A percentile compares a stretch with the other conserved stretches of the same genome.
Conservation (phyloP, 1,139 yeast genomes). For the Kodamaea anthophila region DNA sequence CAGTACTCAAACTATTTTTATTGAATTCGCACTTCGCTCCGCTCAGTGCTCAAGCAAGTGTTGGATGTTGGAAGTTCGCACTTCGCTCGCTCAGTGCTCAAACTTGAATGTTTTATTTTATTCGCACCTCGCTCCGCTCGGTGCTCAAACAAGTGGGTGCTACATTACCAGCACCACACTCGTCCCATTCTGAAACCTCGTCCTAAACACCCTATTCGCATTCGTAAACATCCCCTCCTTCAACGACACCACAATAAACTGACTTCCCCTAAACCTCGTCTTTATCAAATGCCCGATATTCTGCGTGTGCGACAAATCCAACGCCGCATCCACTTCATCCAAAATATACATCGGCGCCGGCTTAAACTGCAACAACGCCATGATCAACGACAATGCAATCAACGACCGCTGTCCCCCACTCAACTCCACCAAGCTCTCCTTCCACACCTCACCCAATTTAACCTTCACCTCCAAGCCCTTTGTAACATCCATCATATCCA, state of each 20-base stretch:
- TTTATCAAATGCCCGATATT: conserved; percentile 95
- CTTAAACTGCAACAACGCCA: conserved; percentile 87
- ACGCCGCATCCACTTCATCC: conserved; percentile 97
- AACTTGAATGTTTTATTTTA: too few species aligned
- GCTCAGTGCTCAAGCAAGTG: too few species aligned
- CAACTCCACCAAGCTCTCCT: conserved; percentile 87
- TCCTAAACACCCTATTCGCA: conserved; percentile 89
- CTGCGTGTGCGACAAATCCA: conserved; percentile 94
- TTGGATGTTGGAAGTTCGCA: too few species aligned
- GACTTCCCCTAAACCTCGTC: conserved; percentile 91
- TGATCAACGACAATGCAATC: conserved; percentile 82
- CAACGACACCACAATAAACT: conserved; percentile 91
- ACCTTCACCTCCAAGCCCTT: conserved; percentile 91
- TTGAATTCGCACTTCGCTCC: too few species aligned
- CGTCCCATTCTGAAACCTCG: conserved; percentile 94
- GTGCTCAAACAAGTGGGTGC: too few species aligned
- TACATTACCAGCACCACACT: conserved; percentile 72
- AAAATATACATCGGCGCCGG: conserved; percentile 98
- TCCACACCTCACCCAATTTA: conserved; percentile 89
- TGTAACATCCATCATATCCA: conserved; percentile 74
- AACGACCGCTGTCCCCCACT: conserved; percentile 97
- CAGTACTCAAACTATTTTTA: too few species aligned
- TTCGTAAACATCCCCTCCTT: conserved; percentile 98
- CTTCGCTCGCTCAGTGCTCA: too few species aligned
- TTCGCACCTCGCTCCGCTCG: too few species aligned